Base-by-base conservation (phyloP, 176 grass and related monocot genomes). In the Aechmea fasciata region DNA sequence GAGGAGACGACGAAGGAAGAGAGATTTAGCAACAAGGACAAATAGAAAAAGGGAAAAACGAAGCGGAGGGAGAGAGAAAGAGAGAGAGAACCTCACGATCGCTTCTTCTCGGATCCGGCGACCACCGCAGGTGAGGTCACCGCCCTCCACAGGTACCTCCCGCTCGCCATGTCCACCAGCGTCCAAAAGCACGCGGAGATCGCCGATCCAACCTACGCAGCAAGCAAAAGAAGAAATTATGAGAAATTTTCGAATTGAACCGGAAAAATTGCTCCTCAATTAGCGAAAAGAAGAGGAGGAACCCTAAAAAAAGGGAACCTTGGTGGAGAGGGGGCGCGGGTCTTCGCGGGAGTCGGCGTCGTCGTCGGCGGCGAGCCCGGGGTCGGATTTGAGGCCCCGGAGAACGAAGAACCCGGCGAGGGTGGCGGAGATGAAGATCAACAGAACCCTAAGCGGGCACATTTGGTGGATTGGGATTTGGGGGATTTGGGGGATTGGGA, bases 361-460 rank as follows among this genome's bases (percentile, higher is more conserved):
- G 8, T 52, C 77, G 69, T 80, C 74, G 50, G 77, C 50, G 73
- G 73, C 74, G 54, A 77, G 41, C 41, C 84, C 87, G 0, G 84
- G 77, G 9, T 90, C 84, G 51, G 87, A 74, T 11, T 84, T 79
- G 72, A 99, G 66, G 7, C 76, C 68, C 49, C 90, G 59, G 73
- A 99, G 71, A 75, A 99, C 68, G 82, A 99, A 94, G 83, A 99
- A 99, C 6, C 95, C 90, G 64, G 94, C 94, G 82, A 99, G 50
- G 47, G 94, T 93, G 65, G 94, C 94, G 22, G 94, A 93, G 47
- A 99, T 87, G 72, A 99, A 99, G 69, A 99, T 93, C 80, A 99
- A 77, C 18, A 99, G 78, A 10, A 99, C 82, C 69, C 94, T 65
- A 63, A 99, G 77, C 9, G 94, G 90, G 68, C 95, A 99, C 95